Percentiles rank a stretch among this genome's conserved stretches.
phyloP scores from a whole-genome alignment of 177 flowering plant species.

The Tripterygium wilfordii region DNA sequence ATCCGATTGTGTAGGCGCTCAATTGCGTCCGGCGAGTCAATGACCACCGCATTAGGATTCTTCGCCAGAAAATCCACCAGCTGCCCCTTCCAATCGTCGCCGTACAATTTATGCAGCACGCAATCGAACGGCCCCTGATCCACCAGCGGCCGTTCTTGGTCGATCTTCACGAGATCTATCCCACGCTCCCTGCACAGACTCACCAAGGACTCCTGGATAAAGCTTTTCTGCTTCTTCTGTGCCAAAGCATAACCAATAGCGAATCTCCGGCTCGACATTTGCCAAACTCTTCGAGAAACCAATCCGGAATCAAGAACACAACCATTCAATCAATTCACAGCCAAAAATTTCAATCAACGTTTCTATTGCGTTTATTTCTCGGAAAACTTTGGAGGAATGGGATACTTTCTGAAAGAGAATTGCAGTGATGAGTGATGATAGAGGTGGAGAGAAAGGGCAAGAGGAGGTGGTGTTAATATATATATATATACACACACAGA shows the following conservation, averaged over 20 bases:
- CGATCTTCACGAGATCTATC: slow-evolving; percentile 64
- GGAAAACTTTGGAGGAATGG: too few species aligned
- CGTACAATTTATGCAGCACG: slow-evolving; percentile 70
- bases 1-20: slow-evolving; percentile 71
- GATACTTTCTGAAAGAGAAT: too few species aligned
- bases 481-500: background rate
- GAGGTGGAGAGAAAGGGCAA: background rate
- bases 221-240: slow-evolving; percentile 72
- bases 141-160: slow-evolving; percentile 33
- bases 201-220: slow-evolving; percentile 56
- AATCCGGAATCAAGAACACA: too few species aligned
- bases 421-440: too few species aligned
- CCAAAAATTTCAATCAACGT: too few species aligned
- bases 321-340: too few species aligned
- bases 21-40: slow-evolving; percentile 66
- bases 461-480: slow-evolving; percentile 4
- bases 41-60: slow-evolving; percentile 45
- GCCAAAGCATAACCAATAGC: slow-evolving; percentile 72
- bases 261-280: slow-evolving; percentile 25
- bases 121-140: slow-evolving; percentile 95
- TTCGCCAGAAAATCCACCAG: slow-evolving; percentile 29
- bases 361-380: too few species aligned
- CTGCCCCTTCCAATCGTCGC: slow-evolving; percentile 62
- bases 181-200: slow-evolving; percentile 39
- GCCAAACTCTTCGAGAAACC: too few species aligned